Percentiles rank a stretch among this genome's conserved stretches.
Conservation (phyloP, 2,329 filamentous ascomycete genomes). For the Cryphonectria parasitica region DNA sequence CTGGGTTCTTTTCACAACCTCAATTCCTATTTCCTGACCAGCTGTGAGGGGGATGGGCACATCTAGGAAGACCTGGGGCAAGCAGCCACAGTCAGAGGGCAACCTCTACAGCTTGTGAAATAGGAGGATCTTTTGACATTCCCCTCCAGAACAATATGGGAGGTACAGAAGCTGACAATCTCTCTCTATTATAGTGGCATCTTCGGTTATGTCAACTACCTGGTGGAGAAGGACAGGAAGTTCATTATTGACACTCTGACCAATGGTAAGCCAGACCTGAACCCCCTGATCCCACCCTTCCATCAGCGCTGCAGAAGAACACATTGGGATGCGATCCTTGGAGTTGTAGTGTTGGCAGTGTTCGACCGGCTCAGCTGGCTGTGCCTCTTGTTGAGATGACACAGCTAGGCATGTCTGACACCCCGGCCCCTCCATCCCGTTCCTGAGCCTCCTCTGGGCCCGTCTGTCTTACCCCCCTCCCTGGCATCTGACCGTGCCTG, state of each 20-base stretch:
- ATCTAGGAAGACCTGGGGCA: constrained; percentile 25
- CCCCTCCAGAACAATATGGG: neutral
- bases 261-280: constrained; percentile 71
- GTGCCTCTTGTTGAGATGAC: neutral
- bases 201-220: constrained; percentile 99
- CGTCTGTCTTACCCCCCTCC: neutral
- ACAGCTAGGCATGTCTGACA: neutral
- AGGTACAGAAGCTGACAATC: constrained; percentile 36
- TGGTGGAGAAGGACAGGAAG: constrained; percentile 98
- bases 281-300: constrained; percentile 6
- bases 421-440: neutral
- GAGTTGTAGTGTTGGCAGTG: neutral
- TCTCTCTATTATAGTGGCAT: constrained; percentile 67
- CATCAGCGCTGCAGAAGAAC: neutral
- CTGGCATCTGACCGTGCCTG: neutral
- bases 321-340: neutral
- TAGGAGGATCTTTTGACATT: neutral
- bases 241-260: constrained; percentile 95
- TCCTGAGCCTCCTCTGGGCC: neutral
- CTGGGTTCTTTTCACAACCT: neutral
- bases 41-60: neutral
- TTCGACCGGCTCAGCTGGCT: neutral
- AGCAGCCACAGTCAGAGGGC: neutral
- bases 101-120: constrained; percentile 10
- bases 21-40: neutral